Conservation (phyloP, 1,139 yeast species). For the Blastobotrys niveus region DNA sequence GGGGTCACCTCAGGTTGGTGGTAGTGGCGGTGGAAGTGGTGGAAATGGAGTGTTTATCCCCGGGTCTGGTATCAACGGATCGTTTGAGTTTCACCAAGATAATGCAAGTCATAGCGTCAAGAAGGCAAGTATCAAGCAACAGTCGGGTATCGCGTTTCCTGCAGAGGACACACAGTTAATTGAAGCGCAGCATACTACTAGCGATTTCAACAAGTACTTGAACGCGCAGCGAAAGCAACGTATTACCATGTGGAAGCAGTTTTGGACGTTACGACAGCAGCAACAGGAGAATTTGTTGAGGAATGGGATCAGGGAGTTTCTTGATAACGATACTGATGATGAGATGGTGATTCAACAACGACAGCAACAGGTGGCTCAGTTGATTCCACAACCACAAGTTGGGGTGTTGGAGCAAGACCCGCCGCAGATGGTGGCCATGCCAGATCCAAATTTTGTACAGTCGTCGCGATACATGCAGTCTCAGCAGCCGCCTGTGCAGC, state of each 20-base stretch:
- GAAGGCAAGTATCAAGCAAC: not conserved
- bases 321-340: conserved; percentile 14
- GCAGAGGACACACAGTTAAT: too few species aligned
- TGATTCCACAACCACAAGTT: conserved; percentile 17
- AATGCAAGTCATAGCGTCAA: not conserved
- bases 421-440: conserved; percentile 21
- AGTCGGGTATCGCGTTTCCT: not conserved
- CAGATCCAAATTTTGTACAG: conserved; percentile 21
- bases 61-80: conserved; percentile 29
- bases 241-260: conserved; percentile 30
- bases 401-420: conserved; percentile 26
- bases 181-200: conserved; percentile 29
- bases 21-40: not conserved
- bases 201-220: conserved; percentile 31
- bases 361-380: conserved; percentile 9
- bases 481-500: not conserved
- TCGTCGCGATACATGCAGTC: conserved; percentile 1
- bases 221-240: conserved; percentile 29
- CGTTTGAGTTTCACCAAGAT: conserved; percentile 30
- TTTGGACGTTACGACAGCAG: conserved; percentile 29
- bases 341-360: conserved; percentile 9
- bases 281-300: conserved; percentile 12
- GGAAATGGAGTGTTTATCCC: conserved; percentile 24
- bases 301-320: conserved; percentile 16
- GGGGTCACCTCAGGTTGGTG: not conserved